A percentile compares a stretch with the other conserved stretches of the same genome.
These are phyloP conservation scores for Ricinus communis DNA, from an alignment of 345 rosid species.

Conservation along the genomic window DNA sequence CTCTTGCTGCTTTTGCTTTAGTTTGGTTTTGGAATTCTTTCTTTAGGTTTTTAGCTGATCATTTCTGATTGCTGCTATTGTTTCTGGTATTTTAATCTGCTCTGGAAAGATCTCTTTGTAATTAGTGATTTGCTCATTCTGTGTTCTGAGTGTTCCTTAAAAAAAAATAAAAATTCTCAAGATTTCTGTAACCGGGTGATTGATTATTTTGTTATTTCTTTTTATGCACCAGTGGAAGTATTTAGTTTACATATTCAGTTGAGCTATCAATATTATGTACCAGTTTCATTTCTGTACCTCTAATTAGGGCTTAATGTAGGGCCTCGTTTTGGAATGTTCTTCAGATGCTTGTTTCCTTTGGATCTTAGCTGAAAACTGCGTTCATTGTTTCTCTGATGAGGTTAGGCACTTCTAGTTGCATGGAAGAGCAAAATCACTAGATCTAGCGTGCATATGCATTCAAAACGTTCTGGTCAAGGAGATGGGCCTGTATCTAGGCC, in stretches of 20 bases:
- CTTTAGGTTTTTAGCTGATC: not conserved
- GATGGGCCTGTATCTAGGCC: constrained; percentile 83
- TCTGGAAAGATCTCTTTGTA: not conserved
- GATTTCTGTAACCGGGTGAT: not conserved
- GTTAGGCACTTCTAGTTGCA: constrained; percentile 34
- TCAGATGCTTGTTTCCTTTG: constrained; percentile 9
- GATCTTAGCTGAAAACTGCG: constrained; percentile 7
- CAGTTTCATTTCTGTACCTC: not conserved
- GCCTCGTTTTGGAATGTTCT: not conserved
- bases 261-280: not conserved
- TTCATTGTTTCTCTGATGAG: constrained; percentile 13
- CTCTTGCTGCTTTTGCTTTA: not conserved
- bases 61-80: not conserved
- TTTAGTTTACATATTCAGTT: not conserved
- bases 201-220: not conserved
- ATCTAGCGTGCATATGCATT: constrained; percentile 70
- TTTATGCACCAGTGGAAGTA: not conserved
- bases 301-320: not conserved
- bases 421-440: constrained; percentile 44
- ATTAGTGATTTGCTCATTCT: not conserved
- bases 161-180: not conserved
- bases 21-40: no score
- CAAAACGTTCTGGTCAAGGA: constrained; percentile 79
- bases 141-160: not conserved
- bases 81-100: not conserved